These are phyloP conservation scores for Claviceps monticola DNA, from an alignment of 2,329 filamentous ascomycete species.

Conservation along the genomic window DNA sequence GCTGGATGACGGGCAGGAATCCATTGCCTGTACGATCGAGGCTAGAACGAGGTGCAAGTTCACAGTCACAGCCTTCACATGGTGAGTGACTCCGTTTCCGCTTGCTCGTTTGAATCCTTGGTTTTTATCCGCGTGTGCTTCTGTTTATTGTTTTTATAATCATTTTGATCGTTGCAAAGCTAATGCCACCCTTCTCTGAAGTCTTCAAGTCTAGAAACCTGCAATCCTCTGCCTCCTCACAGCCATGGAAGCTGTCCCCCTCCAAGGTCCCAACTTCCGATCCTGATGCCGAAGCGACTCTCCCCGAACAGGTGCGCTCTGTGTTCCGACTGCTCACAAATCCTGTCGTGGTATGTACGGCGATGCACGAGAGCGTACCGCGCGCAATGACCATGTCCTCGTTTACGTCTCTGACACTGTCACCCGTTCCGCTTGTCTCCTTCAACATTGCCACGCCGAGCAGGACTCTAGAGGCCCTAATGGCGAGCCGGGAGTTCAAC, in stretches of 20 bases:
- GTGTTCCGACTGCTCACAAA: conserved; percentile 41
- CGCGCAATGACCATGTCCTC: conserved; percentile 48
- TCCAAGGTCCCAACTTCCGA: conserved; percentile 21
- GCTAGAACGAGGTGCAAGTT: not conserved
- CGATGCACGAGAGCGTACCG: conserved; percentile 21
- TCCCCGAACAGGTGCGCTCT: conserved; percentile 34
- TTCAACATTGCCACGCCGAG: conserved; percentile 46
- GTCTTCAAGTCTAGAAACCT: not conserved
- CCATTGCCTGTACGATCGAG: conserved; percentile 1
- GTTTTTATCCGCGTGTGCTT: not conserved
- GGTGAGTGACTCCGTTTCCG: not conserved
- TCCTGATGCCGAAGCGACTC: conserved; percentile 16
- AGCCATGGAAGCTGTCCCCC: conserved; percentile 17
- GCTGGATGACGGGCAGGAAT: conserved; percentile 5
- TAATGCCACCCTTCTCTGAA: not conserved
- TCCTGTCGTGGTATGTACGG: conserved; percentile 42
- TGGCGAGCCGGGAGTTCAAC: conserved; percentile 32
- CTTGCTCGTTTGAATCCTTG: not conserved
- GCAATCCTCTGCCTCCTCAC: conserved; percentile 8
- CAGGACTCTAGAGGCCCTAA: conserved; percentile 39
- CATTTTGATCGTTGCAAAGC: not conserved
- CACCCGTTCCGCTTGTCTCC: conserved; percentile 36
- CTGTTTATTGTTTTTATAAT: not conserved
- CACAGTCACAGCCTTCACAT: not conserved
- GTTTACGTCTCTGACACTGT: conserved; percentile 39